Evolutionary conservation across 768 basidiomycete species (phyloP).

Genomic region (Boletus sp.): DNA sequence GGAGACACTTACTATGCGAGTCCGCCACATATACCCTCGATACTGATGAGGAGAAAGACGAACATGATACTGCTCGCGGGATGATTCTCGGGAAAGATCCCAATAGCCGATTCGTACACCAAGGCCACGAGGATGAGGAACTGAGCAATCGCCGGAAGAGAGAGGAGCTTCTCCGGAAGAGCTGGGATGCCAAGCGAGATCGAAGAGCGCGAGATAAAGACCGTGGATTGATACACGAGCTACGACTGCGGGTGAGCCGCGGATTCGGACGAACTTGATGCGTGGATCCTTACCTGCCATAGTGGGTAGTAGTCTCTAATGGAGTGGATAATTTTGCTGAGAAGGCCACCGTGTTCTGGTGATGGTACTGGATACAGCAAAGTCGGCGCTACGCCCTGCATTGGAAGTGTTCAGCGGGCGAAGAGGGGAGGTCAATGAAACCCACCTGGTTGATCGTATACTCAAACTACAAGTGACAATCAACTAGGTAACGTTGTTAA

Average conservation of each 20-base stretch:
- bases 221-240: conserved; percentile 87
- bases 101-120: conserved; percentile 64
- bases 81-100: conserved; percentile 52
- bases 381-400: conserved; percentile 84
- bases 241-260: conserved; percentile 25
- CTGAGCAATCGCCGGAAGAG: conserved; percentile 78
- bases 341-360: conserved; percentile 51
- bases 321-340: conserved; percentile 77
- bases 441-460: conserved; percentile 86
- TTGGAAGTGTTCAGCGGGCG: neutral
- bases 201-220: conserved; percentile 91
- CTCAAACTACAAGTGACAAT: conserved; percentile 61
- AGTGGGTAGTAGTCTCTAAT: conserved; percentile 93
- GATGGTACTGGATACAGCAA: conserved; percentile 84
- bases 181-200: conserved; percentile 84
- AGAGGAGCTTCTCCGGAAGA: conserved; percentile 63
- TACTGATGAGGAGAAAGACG: conserved; percentile 74
- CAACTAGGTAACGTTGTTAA: neutral
- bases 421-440: neutral
- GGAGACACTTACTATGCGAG: conserved; percentile 70
- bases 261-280: conserved; percentile 2
- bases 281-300: conserved; percentile 67
- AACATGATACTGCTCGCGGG: conserved; percentile 51
- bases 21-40: conserved; percentile 93
- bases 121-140: conserved; percentile 58